Percentiles rank a stretch among this genome's conserved stretches.
phyloP scores from a whole-genome alignment of 768 basidiomycete species.

The Mycena vulgaris region DNA sequence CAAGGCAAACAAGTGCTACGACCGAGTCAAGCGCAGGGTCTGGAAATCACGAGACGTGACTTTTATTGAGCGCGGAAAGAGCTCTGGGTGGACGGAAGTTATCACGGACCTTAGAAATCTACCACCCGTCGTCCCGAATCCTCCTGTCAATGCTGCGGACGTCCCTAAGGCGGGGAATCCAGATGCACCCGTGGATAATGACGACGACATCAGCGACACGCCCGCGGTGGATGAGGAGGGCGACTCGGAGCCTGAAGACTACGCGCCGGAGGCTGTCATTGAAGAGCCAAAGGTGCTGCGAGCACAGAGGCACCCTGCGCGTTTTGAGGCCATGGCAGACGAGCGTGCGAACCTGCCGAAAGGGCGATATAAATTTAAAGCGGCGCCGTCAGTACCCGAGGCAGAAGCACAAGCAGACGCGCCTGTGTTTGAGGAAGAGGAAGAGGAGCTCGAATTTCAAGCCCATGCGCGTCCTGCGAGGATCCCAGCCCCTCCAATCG shows the following conservation, averaged over 20 bases:
- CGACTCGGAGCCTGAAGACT: background rate
- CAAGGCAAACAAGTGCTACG: slow-evolving; percentile 17
- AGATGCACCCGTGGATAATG: too few species aligned
- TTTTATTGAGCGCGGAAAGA: background rate
- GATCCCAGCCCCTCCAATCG: background rate
- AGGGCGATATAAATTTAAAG: slow-evolving; percentile 6
- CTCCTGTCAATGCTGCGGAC: background rate
- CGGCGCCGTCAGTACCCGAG: background rate
- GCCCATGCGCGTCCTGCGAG: slow-evolving; percentile 6
- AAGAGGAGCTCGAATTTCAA: slow-evolving; percentile 13
- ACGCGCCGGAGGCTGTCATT: background rate
- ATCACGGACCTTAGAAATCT: slow-evolving; percentile 23
- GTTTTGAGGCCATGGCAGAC: slow-evolving; percentile 5
- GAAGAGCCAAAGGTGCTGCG: background rate
- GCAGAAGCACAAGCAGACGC: background rate
- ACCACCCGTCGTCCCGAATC: background rate
- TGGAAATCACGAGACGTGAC: slow-evolving; percentile 10
- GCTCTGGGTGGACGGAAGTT: slow-evolving; percentile 18
- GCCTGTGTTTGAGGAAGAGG: slow-evolving; percentile 19
- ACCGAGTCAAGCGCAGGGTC: background rate
- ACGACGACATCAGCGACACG: too few species aligned
- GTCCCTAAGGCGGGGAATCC: too few species aligned
- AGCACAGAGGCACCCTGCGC: background rate
- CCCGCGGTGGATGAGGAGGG: too few species aligned
- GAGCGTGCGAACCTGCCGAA: slow-evolving; percentile 1